Base-by-base conservation (phyloP, 441 rosid genomes). In the Isatis lusitanica region DNA sequence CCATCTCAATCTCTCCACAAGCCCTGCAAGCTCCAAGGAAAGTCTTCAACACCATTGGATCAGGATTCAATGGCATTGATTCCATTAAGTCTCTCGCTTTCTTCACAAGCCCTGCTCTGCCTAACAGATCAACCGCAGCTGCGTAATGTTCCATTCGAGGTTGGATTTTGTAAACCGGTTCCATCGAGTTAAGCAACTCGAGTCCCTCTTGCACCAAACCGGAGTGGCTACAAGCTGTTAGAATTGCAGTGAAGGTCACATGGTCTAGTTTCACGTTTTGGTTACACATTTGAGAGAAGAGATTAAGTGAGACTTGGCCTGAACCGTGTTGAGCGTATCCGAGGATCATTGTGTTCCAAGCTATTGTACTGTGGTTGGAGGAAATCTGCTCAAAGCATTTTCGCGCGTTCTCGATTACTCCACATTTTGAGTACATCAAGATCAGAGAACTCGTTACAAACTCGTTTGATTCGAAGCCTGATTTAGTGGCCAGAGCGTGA, bases 211-310 rank as follows among this genome's bases (percentile, higher is more conserved):
- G 85, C 35, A 88, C 83, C n/a, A 88, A 69, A 28, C 95, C 93
- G 24, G 78, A 74, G 74, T 91, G 93, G 81, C 97, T 91, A 71
- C 95, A 91, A 48, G 93, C 97, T n/a, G 92, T 88, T 63, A 88
- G 70, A 44, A 86, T 81, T 9, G 92, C 90, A 43, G 87, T 89
- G 73, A 90, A 89, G 43, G 90, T 89, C 66, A 88, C 76, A 39
- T 87, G 95, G 79, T 86, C 90, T 38, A 77, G 71, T 30, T 66
- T 84, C 60, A 81, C 85, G 42, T 53, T 81, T 77, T 63, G 81
- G 21, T 66, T 72, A 63, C 77, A 79, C 90, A 86, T 86, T 56
- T 56, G 66, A 47, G 67, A 73, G 78, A 89, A 89, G 59, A 89
- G 79, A 48, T 85, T 84, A 51, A 91, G 83, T 0, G 88, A 80